Conservation (phyloP, 257 asterid species). For the Scutellaria minor region DNA sequence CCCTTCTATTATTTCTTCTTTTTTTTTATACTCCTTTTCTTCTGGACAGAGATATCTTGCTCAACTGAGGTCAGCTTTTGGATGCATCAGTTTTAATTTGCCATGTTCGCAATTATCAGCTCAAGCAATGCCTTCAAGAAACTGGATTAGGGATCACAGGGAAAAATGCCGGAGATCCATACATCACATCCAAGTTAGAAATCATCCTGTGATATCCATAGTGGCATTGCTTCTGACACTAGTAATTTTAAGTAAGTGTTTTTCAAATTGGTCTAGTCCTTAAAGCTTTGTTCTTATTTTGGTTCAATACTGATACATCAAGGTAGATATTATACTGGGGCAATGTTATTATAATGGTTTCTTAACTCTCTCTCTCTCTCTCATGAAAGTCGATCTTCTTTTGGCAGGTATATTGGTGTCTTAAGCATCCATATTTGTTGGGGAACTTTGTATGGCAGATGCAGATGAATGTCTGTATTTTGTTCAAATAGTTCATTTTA, state of each 20-base stretch:
- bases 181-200: constrained; percentile 29
- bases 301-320: not conserved
- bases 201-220: constrained; percentile 31
- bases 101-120: constrained; percentile 23
- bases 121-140: constrained; percentile 27
- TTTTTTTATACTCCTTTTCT: not conserved
- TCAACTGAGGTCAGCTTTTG: constrained; percentile 32
- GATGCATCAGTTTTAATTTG: constrained; percentile 12
- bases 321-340: not conserved
- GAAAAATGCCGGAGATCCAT: constrained; percentile 32
- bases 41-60: constrained; percentile 34
- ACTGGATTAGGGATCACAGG: constrained; percentile 33
- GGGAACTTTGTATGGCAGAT: not conserved
- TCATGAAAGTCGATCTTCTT: not conserved
- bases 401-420: constrained; percentile 35
- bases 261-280: not conserved
- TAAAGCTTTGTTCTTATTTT: not conserved
- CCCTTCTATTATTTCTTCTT: not conserved
- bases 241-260: constrained; percentile 35
- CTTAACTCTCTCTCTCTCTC: not conserved
- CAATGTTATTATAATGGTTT: not conserved
- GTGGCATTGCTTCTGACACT: constrained; percentile 32
- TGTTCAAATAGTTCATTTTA: constrained; percentile 12
- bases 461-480: not conserved
- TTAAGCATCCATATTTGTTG: constrained; percentile 10